Evolutionary conservation across 495 filamentous ascomycete genomes (phyloP).

Genomic region (Pyrenopolyporus hunteri): DNA sequence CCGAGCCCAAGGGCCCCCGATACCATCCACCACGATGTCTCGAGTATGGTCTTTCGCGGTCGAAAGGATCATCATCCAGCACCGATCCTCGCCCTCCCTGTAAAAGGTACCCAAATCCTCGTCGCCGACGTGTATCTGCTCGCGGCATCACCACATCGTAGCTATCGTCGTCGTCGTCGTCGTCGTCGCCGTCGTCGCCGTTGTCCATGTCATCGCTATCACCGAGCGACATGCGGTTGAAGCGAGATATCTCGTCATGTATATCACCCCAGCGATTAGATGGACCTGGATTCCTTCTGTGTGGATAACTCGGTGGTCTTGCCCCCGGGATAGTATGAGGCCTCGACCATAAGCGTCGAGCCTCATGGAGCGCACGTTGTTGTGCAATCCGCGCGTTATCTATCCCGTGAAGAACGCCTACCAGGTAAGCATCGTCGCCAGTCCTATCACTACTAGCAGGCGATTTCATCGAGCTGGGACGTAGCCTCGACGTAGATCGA

Average conservation of each 20-base stretch:
- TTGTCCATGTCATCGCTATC: conserved; percentile 18
- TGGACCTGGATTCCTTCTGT: background rate
- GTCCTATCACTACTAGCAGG: conserved; percentile 16
- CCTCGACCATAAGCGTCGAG: background rate
- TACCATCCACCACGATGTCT: conserved; percentile 6
- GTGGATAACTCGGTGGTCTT: background rate
- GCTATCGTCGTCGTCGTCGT: conserved; percentile 23
- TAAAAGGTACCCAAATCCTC: conserved; percentile 17
- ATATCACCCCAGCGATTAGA: background rate
- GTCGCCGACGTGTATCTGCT: conserved; percentile 7
- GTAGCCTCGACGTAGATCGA: background rate
- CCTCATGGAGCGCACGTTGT: conserved; percentile 8
- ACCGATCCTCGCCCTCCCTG: conserved; percentile 17
- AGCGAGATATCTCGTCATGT: conserved; percentile 1
- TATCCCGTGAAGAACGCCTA: conserved; percentile 17
- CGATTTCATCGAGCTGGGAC: background rate
- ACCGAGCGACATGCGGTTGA: conserved; percentile 19
- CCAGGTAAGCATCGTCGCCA: conserved; percentile 26
- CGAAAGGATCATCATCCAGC: conserved; percentile 29
- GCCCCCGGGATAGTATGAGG: conserved; percentile 12
- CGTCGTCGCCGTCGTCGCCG: conserved; percentile 16
- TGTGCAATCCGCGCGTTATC: conserved; percentile 8
- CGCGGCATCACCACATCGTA: conserved; percentile 2
- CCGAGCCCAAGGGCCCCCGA: conserved; percentile 9
- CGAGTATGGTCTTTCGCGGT: background rate